phyloP scores from a whole-genome alignment of 768 basidiomycete genomes.

The Termitomyces sp. region DNA sequence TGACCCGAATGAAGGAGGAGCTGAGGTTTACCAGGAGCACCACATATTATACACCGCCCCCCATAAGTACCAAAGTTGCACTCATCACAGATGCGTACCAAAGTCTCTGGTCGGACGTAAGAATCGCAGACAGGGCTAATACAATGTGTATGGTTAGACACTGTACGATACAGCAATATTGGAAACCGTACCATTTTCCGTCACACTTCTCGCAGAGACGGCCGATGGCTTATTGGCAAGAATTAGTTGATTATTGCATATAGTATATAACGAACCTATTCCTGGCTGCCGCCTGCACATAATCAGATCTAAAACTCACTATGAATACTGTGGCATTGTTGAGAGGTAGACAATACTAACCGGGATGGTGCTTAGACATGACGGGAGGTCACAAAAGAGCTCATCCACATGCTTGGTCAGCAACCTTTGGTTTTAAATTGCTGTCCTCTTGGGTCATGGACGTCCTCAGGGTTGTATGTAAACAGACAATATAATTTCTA shows the following conservation, averaged over 20 bases:
- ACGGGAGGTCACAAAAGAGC: conserved; percentile 5
- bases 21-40: conserved; percentile 70
- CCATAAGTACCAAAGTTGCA: conserved; percentile 99
- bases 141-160: background rate
- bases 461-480: background rate
- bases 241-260: conserved; percentile 4
- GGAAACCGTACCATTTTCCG: conserved; percentile 83
- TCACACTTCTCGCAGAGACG: conserved; percentile 99
- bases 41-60: conserved; percentile 96
- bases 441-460: too few relatives aligned
- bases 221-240: conserved; percentile 69
- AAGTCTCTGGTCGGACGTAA: conserved; percentile 96
- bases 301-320: conserved; percentile 69
- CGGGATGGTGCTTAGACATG: conserved; percentile 92
- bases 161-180: background rate
- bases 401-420: conserved; percentile 8
- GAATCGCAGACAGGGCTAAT: conserved; percentile 95
- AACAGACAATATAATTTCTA: background rate
- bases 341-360: conserved; percentile 24
- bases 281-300: conserved; percentile 98
- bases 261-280: conserved; percentile 58
- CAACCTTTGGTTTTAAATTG: background rate
- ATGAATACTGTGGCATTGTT: background rate
- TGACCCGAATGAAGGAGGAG: background rate
- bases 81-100: conserved; percentile 98